Percentiles rank a stretch among this genome's conserved stretches.
phyloP scores from a whole-genome alignment of 2,329 filamentous ascomycete species.

The Clonostachys byssicola region DNA sequence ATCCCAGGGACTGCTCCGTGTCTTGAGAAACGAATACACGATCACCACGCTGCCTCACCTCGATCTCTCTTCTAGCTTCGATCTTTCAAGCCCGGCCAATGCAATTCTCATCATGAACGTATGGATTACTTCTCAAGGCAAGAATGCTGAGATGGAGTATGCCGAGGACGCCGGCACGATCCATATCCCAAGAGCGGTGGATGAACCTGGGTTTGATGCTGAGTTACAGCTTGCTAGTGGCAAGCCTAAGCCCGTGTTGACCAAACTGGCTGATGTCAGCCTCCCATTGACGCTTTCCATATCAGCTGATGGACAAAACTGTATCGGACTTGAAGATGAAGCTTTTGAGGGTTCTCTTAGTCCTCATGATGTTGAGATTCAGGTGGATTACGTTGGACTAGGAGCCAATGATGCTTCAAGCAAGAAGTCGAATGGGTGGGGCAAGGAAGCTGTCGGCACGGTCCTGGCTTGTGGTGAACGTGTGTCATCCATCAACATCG shows the following conservation, averaged over 20 bases:
- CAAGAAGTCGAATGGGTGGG: too few species aligned
- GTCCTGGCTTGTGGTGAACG: too few species aligned
- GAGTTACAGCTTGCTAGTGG: constrained; percentile 1
- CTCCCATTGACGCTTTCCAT: too few species aligned
- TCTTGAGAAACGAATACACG: constrained; percentile 10
- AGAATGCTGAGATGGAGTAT: constrained; percentile 34
- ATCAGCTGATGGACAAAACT: too few species aligned
- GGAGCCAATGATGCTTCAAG: too few species aligned
- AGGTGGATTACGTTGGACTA: too few species aligned
- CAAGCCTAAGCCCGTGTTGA: not conserved
- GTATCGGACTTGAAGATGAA: too few species aligned
- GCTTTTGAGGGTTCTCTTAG: too few species aligned
- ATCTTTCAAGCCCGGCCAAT: not conserved
- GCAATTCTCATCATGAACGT: not conserved
- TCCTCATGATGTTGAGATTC: too few species aligned
- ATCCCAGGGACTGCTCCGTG: constrained; percentile 6
- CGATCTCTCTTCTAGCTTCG: constrained; percentile 1
- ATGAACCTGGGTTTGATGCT: constrained; percentile 4
- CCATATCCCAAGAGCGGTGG: constrained; percentile 32
- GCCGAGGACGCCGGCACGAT: constrained; percentile 28
- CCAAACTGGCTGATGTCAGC: too few species aligned
- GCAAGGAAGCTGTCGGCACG: too few species aligned
- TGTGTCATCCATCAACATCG: too few species aligned
- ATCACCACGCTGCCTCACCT: constrained; percentile 2
- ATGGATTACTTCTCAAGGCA: not conserved